Conservation (phyloP, 164 flowering plant species). For the Chimonanthus salicifolius region DNA sequence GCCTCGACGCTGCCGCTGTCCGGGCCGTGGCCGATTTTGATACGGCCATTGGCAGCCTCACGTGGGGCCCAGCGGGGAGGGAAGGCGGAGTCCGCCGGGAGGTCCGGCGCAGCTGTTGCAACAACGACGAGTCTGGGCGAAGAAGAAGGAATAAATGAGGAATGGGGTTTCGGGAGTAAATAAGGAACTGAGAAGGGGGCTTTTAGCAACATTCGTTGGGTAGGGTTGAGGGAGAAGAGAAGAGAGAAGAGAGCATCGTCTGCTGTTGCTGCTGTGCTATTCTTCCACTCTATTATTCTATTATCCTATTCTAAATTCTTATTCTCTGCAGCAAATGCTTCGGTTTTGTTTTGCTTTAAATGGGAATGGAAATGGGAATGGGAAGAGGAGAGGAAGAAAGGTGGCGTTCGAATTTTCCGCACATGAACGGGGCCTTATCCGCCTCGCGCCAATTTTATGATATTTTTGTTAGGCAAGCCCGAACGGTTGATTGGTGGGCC, state of each 20-base stretch:
- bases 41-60: constrained; percentile 18
- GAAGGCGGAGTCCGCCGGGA: constrained; percentile 31
- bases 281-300: not conserved
- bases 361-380: too few relatives aligned
- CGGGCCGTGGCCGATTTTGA: constrained; percentile 15
- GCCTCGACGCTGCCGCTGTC: constrained; percentile 19
- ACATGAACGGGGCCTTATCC: too few relatives aligned
- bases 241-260: not conserved
- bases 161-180: constrained; percentile 11
- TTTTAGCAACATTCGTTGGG: constrained; percentile 34
- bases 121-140: constrained; percentile 24
- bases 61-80: constrained; percentile 4
- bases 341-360: too few relatives aligned
- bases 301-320: too few relatives aligned
- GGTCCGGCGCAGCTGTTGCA: constrained; percentile 31
- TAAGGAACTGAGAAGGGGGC: constrained; percentile 26
- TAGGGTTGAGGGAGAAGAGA: constrained; percentile 2
- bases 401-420: too few relatives aligned
- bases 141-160: not conserved
- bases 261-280: not conserved
- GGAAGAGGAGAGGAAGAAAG: too few relatives aligned
- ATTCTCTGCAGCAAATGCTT: too few relatives aligned
- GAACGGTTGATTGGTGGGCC: too few relatives aligned
- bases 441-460: too few relatives aligned
- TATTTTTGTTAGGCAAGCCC: too few relatives aligned